phyloP scores from a whole-genome alignment of 805 yeast species.

The Wickerhamiella qilinensis region DNA sequence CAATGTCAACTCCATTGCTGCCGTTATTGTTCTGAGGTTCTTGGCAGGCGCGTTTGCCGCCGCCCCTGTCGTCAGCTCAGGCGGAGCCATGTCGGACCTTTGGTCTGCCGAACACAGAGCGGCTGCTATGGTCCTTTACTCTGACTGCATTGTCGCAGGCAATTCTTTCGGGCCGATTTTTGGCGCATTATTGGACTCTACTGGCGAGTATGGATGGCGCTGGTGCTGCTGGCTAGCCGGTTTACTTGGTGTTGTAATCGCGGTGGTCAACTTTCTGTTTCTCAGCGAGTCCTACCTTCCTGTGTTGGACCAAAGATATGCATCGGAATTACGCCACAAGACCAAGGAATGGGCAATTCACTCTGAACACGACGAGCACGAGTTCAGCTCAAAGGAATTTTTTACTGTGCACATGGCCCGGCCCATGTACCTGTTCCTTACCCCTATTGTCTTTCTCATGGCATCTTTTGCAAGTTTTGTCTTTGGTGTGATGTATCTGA shows the following conservation, averaged over 20 bases:
- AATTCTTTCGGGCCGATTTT: conserved; percentile 32
- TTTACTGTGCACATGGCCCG: conserved; percentile 56
- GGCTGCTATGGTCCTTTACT: conserved; percentile 33
- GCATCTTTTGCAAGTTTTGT: conserved; percentile 29
- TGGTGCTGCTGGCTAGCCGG: conserved; percentile 40
- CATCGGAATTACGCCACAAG: conserved; percentile 47
- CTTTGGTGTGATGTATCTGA: conserved; percentile 29
- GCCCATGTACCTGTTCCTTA: conserved; percentile 59
- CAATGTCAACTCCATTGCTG: conserved; percentile 30
- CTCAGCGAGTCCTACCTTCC: conserved; percentile 25
- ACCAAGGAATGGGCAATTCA: conserved; percentile 70
- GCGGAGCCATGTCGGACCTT: conserved; percentile 47
- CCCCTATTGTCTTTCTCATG: conserved; percentile 28
- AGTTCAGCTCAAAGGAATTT: conserved; percentile 51
- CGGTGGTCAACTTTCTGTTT: conserved; percentile 25
- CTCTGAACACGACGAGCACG: conserved; percentile 84
- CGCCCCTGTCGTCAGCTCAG: conserved; percentile 46
- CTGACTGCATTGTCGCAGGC: conserved; percentile 31
- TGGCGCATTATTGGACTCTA: conserved; percentile 19
- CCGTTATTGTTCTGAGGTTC: conserved; percentile 29
- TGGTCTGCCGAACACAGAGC: conserved; percentile 38
- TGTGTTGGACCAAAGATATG: conserved; percentile 44
- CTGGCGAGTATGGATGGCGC: conserved; percentile 38
- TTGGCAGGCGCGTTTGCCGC: conserved; percentile 45
- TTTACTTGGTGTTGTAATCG: conserved; percentile 23